phyloP scores from a whole-genome alignment of 495 filamentous ascomycete genomes.

The Penicillium cosmopolitanum region DNA sequence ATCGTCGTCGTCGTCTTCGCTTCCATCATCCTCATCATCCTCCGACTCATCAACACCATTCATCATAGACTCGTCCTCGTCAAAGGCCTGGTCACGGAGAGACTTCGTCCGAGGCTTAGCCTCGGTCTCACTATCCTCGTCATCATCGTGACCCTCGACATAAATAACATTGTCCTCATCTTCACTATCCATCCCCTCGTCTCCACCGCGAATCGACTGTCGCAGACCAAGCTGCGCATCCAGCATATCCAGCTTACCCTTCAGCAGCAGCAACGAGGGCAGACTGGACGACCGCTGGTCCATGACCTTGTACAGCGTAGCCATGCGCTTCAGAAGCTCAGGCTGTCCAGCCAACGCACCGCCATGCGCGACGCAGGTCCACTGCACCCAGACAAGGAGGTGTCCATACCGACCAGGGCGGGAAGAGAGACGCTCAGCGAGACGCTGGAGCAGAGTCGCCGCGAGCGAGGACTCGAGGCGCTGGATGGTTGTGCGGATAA shows the following conservation, averaged over 20 bases:
- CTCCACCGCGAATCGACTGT: slow-evolving; percentile 56
- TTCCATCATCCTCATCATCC: slow-evolving; percentile 43
- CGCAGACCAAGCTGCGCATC: slow-evolving; percentile 83
- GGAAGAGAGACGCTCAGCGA: slow-evolving; percentile 85
- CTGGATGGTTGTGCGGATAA: slow-evolving; percentile 85
- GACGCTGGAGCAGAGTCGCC: slow-evolving; percentile 72
- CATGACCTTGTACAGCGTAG: slow-evolving; percentile 78
- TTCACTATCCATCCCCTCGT: slow-evolving; percentile 60
- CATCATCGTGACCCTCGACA: slow-evolving; percentile 72
- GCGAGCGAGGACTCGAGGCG: slow-evolving; percentile 85
- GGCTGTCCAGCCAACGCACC: slow-evolving; percentile 85
- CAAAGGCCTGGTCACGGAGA: slow-evolving; percentile 44
- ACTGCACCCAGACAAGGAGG: slow-evolving; percentile 96
- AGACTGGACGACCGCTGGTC: slow-evolving; percentile 82
- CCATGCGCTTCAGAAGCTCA: slow-evolving; percentile 73
- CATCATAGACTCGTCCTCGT: slow-evolving; percentile 53
- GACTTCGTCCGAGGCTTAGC: slow-evolving; percentile 43
- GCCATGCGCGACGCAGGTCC: slow-evolving; percentile 92
- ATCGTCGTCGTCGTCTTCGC: slow-evolving; percentile 46
- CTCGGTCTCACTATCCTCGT: slow-evolving; percentile 49
- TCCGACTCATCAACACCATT: slow-evolving; percentile 46
- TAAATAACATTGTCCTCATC: slow-evolving; percentile 83
- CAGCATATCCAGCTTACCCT: slow-evolving; percentile 91
- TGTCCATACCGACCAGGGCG: slow-evolving; percentile 86
- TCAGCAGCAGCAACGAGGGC: slow-evolving; percentile 81